Base-by-base conservation (phyloP, 2,329 filamentous ascomycete genomes). In the Cucurbitaria berberidis region DNA sequence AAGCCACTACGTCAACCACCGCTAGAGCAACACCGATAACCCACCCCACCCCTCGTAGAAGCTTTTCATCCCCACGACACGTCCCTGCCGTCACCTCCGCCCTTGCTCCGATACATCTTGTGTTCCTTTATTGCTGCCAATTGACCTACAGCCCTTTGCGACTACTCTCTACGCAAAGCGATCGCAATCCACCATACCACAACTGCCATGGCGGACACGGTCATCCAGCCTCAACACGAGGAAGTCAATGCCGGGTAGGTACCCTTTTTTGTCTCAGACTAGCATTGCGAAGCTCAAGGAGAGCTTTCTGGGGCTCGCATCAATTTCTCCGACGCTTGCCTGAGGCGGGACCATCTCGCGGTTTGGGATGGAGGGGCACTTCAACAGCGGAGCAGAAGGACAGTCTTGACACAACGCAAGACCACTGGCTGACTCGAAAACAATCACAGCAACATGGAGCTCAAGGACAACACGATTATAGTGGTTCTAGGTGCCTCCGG, bases 391-490 rank as follows among this genome's bases (percentile, higher is more conserved):
- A 30, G 45, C 42, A 44, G 41, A 53, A 26, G 35, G 29, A 38
- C 39, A 8, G 34, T n/a, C 27, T 40, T 49, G 46, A 48, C 48
- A 48, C 18, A 42, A 49, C 46, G 43, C 44, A 56, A 57, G 46
- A 60, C 46, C 29, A 44, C 46, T 56, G 45, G 63, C 65, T 69
- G 72, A 81, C 68, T 38, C 53, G 24, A 16, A 22, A 36, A 38
- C 51, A 10, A n/a, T 55, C 63, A 65, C 76, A 96, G 91, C 74
- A 87, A 86, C 72, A 84, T 96, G 79, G 95, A 99, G 86, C 88
- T 99, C 74, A 99, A 97, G 84, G 91, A 98, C 74, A 96, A 99
- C 84, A 99, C 95, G 63, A 86, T 93, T 74, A 96, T 99, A 72
- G 86, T 99, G 71, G 95, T 99, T 70, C 88, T 99, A 66, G 95